These are phyloP conservation scores for Dalechampia spathulata DNA, from an alignment of 441 rosid species.

Conservation along the genomic window DNA sequence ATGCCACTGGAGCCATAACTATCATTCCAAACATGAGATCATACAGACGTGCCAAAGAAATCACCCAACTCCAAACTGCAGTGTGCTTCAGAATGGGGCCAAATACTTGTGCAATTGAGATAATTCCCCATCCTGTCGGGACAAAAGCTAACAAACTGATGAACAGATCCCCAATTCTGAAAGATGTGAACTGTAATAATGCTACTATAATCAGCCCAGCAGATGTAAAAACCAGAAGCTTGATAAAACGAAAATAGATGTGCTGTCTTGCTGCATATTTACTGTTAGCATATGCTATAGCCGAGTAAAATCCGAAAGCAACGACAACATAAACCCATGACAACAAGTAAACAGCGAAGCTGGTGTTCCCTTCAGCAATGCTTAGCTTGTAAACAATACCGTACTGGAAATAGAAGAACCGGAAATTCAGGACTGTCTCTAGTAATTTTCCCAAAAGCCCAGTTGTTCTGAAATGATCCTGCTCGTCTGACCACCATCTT, in stretches of 20 bases:
- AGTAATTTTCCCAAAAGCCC: conserved; percentile 50
- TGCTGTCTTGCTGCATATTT: conserved; percentile 70
- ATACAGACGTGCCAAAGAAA: conserved; percentile 68
- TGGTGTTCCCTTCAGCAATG: conserved; percentile 56
- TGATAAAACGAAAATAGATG: conserved; percentile 75
- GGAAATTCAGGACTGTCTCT: conserved; percentile 72
- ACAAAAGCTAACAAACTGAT: conserved; percentile 83
- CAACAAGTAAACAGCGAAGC: conserved; percentile 52
- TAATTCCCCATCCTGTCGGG: conserved; percentile 86
- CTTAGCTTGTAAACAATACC: conserved; percentile 80
- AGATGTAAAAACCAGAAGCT: conserved; percentile 54
- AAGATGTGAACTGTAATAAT: conserved; percentile 52
- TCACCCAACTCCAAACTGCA: conserved; percentile 49
- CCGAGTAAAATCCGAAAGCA: conserved; percentile 38
- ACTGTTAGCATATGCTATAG: conserved; percentile 55
- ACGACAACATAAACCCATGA: conserved; percentile 64
- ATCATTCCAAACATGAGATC: conserved; percentile 74
- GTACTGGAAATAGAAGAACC: conserved; percentile 90
- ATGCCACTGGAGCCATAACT: conserved; percentile 75
- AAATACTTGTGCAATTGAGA: conserved; percentile 59
- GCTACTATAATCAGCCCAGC: conserved; percentile 43
- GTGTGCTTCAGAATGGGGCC: conserved; percentile 37
- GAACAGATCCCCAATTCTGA: conserved; percentile 55
- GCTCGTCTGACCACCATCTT: conserved; percentile 94
- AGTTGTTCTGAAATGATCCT: conserved; percentile 75